Percentiles rank a stretch among this genome's conserved stretches.
phyloP scores from a whole-genome alignment of 106 monocot species.

The Dendrobium officinale region DNA sequence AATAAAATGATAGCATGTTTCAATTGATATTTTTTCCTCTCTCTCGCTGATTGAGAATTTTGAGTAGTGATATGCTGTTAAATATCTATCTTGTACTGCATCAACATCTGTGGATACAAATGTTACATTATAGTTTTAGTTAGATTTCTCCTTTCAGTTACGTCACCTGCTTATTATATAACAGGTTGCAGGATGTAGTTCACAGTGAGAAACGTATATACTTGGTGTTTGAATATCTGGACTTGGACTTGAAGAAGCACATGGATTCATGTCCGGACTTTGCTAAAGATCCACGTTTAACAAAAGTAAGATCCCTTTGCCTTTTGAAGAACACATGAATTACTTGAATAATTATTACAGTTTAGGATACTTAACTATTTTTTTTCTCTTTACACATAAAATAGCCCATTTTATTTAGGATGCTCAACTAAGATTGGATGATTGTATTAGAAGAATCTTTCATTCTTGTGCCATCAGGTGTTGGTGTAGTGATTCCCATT shows the following conservation, averaged over 20 bases:
- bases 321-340: neutral
- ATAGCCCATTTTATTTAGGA: neutral
- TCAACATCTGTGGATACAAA: neutral
- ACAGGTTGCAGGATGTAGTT: conserved; percentile 95
- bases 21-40: neutral
- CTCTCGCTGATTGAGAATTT: neutral
- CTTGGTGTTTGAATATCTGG: conserved; percentile 95
- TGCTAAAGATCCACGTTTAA: conserved; percentile 60
- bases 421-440: neutral
- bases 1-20: neutral
- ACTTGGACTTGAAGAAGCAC: conserved; percentile 96
- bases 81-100: neutral
- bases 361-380: neutral
- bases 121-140: neutral
- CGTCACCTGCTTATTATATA: conserved; percentile 1
- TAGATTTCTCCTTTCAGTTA: neutral
- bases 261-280: conserved; percentile 97
- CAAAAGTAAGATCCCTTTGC: conserved; percentile 49
- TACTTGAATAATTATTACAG: neutral
- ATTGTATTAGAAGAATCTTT: neutral
- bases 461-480: neutral
- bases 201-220: conserved; percentile 95
- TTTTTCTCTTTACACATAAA: too few species aligned
- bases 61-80: neutral
- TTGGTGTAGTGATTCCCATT: neutral